phyloP scores from a whole-genome alignment of 495 filamentous ascomycete genomes.

The Penicillium egyptiacum region DNA sequence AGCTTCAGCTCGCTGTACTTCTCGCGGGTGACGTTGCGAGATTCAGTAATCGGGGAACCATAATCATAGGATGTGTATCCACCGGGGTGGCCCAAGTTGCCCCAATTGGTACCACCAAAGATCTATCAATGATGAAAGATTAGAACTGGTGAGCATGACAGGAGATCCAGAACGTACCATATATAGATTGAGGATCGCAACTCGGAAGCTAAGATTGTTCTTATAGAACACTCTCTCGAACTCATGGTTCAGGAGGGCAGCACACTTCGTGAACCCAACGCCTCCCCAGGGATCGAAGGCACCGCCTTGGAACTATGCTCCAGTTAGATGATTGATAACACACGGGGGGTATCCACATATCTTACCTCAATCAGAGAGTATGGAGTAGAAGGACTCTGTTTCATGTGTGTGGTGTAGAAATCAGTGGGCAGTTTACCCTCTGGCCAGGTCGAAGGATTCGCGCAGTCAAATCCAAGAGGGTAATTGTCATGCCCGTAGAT shows the following conservation, averaged over 20 bases:
- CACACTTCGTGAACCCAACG: slow-evolving; percentile 62
- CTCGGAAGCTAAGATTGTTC: slow-evolving; percentile 67
- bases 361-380: slow-evolving; percentile 64
- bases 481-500: slow-evolving; percentile 79
- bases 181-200: slow-evolving; percentile 63
- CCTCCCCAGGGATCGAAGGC: slow-evolving; percentile 77
- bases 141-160: neutral
- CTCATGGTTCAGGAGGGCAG: slow-evolving; percentile 61
- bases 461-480: slow-evolving; percentile 65
- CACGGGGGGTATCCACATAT: neutral
- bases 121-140: slow-evolving; percentile 41
- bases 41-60: slow-evolving; percentile 65
- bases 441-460: slow-evolving; percentile 53
- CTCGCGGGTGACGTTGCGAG: slow-evolving; percentile 62
- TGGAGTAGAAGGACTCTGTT: slow-evolving; percentile 64
- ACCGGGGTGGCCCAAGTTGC: slow-evolving; percentile 70
- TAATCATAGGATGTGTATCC: slow-evolving; percentile 79
- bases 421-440: slow-evolving; percentile 44
- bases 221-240: slow-evolving; percentile 81
- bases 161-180: slow-evolving; percentile 52
- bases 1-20: slow-evolving; percentile 82
- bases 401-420: slow-evolving; percentile 48
- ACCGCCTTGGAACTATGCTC: slow-evolving; percentile 66
- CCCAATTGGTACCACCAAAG: slow-evolving; percentile 82
- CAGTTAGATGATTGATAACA: slow-evolving; percentile 14